Evolutionary conservation across 2,329 filamentous ascomycete genomes (phyloP), one percentile per base, ranked within the genome.

Genomic region (Diaporthe amygdali): DNA sequence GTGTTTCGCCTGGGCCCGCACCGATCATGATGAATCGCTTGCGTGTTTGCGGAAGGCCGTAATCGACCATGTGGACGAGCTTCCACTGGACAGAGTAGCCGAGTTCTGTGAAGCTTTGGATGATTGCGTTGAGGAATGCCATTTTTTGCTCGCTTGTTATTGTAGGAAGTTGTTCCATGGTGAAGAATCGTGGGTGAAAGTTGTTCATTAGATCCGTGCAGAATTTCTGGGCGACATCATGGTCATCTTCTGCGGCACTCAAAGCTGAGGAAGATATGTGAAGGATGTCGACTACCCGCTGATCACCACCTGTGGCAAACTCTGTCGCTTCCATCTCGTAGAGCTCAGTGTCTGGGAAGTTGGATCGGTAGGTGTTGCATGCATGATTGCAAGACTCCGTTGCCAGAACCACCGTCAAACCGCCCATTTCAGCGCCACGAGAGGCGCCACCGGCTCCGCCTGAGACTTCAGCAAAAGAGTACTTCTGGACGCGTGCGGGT

Each of bases 81-180:
- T 37, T 56, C 92, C 93, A 96, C 2, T 91, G 84, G 0, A 96
- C 83, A 0, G 91, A 94, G 78, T 93, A 97, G 2, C 90, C 89
- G 32, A 86, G 80, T 2, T 87, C 81, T 0, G 92, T 90, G 67
- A 95, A 91, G 44, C 91, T 89, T 27, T 86, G 82, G 2, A 96
- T 82, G 0, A 95, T 79, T 0, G 84, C 81, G 41, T 87, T 83
- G 56, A 95, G 91, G 64, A 88, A 90, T 0, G 82, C 79, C 7
- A 81, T 78, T 66, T 91, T 89, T 0, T 83, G 79, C 0, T 86
- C 80, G 25, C 85, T 82, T 0, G 87, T 78, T 0, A 97, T 86
- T 0, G 93, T 93, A 64, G 89, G 90, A 0, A 94, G 95, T 76
- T 97, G 92, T 75, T 97, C 94, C 0, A 97, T 82, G 0, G 93